Base-by-base conservation (phyloP, 176 grass and related monocot species). In the Chrysopogon serrulatus region DNA sequence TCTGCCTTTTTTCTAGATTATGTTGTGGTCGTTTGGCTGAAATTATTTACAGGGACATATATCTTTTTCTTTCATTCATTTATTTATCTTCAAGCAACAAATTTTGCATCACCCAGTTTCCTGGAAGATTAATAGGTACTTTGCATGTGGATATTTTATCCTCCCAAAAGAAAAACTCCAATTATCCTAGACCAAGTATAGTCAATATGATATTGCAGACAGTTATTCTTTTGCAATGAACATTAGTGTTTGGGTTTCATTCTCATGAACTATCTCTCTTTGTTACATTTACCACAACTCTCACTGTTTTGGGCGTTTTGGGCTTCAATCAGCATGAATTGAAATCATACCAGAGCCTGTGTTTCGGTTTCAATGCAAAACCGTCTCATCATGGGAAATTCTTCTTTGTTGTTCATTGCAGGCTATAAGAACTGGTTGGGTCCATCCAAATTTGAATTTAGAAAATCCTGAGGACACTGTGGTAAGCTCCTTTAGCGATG, bases 371-470 rank as follows among this genome's bases (percentile, higher is more conserved):
- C 33, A 64, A 33, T 73, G 43, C 8, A 23, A 61, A 60, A 10
- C 66, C 13, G 33, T 66, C 75, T 74, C 28, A 48, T 47, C 45
- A 47, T 79, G 44, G 44, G 21, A 45, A 44, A 35, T 73, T 67
- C 11, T 18, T 83, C 10, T 82, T n/a, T 81, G 45, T 63, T 80
- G 23, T 77, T 73, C 73, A 36, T 85, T 98, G 83, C 87, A 99
- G 96, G 96, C 96, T 89, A 99, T 99, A 90, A 86, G 91, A 88
- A 96, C 91, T 85, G 91, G 96, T 23, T 99, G 96, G 96, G 79
- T 94, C 82, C 96, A 99, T 92, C 93, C 96, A 19, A 99, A 99
- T 91, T 87, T 99, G 74, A 99, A 99, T 89, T 91, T 99, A 44
- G 96, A 99, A 51, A 99, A 94, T 68, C 93, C 96, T 34, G 93